Evolutionary conservation across 2,329 filamentous ascomycete genomes (phyloP).

Genomic region (Akanthomyces muscarius): DNA sequence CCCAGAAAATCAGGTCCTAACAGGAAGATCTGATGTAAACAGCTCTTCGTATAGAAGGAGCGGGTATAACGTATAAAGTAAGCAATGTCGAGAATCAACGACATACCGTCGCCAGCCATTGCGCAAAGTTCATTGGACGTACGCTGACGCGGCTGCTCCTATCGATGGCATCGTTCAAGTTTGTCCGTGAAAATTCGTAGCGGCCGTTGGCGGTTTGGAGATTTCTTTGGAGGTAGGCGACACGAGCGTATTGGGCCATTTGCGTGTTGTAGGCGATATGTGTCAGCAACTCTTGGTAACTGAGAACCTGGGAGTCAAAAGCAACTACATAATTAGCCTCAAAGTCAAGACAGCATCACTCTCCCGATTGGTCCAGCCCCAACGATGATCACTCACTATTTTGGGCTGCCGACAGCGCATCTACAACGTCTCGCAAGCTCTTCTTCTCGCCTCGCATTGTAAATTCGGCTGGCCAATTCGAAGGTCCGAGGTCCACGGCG

Average conservation of each 20-base stretch:
- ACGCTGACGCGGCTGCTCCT: slow-evolving; percentile 37
- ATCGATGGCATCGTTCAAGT: slow-evolving; percentile 52
- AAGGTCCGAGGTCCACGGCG: slow-evolving; percentile 58
- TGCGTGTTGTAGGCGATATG: slow-evolving; percentile 42
- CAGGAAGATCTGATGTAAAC: no score
- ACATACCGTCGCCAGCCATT: slow-evolving; percentile 43
- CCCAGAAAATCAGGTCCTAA: no score
- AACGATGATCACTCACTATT: slow-evolving; percentile 36
- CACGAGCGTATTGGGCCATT: slow-evolving; percentile 44
- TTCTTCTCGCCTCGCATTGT: slow-evolving; percentile 65
- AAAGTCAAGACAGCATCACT: not conserved
- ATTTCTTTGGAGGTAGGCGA: slow-evolving; percentile 56
- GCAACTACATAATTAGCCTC: slow-evolving; percentile 29
- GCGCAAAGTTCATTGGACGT: slow-evolving; percentile 46
- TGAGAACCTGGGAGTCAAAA: slow-evolving; percentile 36
- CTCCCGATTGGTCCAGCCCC: slow-evolving; percentile 6
- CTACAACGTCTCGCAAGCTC: slow-evolving; percentile 56
- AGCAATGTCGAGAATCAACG: not conserved
- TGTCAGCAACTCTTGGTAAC: slow-evolving; percentile 38
- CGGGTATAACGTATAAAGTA: not conserved
- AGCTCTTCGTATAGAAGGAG: not conserved
- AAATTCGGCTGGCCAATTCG: slow-evolving; percentile 64
- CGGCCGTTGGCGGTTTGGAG: slow-evolving; percentile 64
- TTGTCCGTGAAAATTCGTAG: slow-evolving; percentile 60
- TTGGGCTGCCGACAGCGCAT: slow-evolving; percentile 45